Evolutionary conservation across 495 filamentous ascomycete genomes (phyloP).

Genomic region (Entonaema liquescens): DNA sequence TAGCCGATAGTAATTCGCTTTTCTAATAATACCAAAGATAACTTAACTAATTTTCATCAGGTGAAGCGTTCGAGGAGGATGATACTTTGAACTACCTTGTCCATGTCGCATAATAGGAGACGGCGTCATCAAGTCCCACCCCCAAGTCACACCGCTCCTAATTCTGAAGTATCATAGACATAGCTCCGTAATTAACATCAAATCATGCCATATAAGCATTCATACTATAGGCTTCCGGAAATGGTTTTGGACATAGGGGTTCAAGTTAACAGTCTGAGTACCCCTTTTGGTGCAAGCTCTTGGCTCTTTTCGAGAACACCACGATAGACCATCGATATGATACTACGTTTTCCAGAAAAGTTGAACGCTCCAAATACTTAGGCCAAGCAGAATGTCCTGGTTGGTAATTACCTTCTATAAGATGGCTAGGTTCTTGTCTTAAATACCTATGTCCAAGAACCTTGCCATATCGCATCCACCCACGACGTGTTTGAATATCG

Average conservation of each 20-base stretch:
- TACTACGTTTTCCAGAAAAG: too few relatives aligned
- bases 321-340: too few relatives aligned
- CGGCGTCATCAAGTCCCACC: not conserved
- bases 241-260: not conserved
- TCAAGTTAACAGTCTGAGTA: not conserved
- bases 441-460: not conserved
- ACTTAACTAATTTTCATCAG: not conserved
- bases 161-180: not conserved
- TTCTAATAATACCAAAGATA: not conserved
- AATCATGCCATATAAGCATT: not conserved
- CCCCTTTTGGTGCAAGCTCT: not conserved
- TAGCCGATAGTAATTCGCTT: not conserved
- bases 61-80: not conserved
- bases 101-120: not conserved
- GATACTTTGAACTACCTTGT: not conserved
- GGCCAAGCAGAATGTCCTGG: too few relatives aligned
- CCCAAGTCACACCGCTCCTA: not conserved
- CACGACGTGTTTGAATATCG: too few relatives aligned
- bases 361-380: too few relatives aligned
- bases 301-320: not conserved
- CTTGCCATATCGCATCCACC: too few relatives aligned
- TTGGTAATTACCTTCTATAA: too few relatives aligned
- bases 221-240: not conserved
- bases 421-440: not conserved
- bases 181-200: not conserved